These are phyloP conservation scores for Eimeria mitis DNA, from an alignment of 169 alveolate species.

Conservation along the genomic window DNA sequence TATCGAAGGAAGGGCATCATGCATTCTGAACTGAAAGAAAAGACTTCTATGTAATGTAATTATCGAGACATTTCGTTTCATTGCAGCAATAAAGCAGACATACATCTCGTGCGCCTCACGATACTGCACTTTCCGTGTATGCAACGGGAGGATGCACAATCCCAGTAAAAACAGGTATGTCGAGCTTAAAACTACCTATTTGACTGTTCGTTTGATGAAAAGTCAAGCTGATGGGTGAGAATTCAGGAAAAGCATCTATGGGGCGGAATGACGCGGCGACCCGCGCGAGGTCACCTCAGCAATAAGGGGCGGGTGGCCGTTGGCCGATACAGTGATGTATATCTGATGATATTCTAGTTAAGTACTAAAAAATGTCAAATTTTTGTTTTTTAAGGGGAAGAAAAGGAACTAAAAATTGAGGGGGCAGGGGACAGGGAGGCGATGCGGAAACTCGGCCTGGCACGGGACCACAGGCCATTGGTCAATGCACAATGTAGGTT, in stretches of 20 bases:
- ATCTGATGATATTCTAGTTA: background rate
- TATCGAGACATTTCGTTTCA: background rate
- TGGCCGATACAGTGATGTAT: background rate
- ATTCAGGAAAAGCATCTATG: background rate
- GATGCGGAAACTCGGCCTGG: background rate
- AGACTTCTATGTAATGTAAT: background rate
- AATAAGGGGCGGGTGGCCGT: too few relatives aligned
- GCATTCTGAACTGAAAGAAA: background rate
- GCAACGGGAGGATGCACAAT: background rate
- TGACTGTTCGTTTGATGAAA: background rate
- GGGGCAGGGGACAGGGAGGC: slow-evolving; percentile 17
- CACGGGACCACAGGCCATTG: background rate
- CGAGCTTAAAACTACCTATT: background rate
- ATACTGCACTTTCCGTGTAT: background rate
- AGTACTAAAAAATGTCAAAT: background rate
- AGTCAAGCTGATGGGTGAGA: background rate
- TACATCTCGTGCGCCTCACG: background rate
- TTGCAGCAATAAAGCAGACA: background rate
- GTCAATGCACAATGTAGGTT: background rate
- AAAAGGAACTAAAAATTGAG: background rate
- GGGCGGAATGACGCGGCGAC: background rate
- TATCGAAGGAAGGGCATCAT: background rate
- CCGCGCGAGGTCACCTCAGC: background rate
- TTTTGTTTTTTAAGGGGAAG: background rate
- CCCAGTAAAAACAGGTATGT: background rate